phyloP scores from a whole-genome alignment of 345 rosid genomes.

The Zanthoxylum bungeanum region DNA sequence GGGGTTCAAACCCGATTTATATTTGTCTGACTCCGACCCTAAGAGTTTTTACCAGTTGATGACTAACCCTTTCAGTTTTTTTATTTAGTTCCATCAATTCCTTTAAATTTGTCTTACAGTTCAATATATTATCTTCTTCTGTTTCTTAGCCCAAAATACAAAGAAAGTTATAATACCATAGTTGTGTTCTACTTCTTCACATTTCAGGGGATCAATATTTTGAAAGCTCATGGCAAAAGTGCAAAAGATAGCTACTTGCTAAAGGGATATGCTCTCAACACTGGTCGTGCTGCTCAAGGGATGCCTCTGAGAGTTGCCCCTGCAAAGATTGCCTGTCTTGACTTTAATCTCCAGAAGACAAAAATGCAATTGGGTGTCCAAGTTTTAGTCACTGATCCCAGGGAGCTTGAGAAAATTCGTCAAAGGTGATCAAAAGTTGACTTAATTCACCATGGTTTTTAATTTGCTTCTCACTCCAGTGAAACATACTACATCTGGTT shows the following conservation, averaged over 20 bases:
- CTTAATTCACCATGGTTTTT: background rate
- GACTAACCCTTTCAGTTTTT: no score
- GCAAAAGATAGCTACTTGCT: constrained; percentile 86
- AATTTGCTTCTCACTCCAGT: background rate
- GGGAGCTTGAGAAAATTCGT: constrained; percentile 97
- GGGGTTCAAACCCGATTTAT: no score
- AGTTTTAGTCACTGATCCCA: constrained; percentile 87
- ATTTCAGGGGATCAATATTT: constrained; percentile 72
- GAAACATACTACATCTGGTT: background rate
- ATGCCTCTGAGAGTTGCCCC: constrained; percentile 90
- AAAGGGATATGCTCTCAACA: constrained; percentile 89
- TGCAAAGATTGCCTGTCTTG: constrained; percentile 92
- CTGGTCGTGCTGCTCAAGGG: constrained; percentile 98
- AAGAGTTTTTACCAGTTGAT: no score
- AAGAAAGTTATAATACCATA: background rate
- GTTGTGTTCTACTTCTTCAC: constrained; percentile 14
- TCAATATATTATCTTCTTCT: no score
- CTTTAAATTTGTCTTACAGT: no score
- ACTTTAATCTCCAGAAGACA: constrained; percentile 93
- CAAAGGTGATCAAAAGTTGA: constrained; percentile 49
- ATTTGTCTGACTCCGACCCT: no score
- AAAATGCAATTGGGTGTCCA: constrained; percentile 98
- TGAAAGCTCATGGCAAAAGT: constrained; percentile 96
- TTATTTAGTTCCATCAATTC: no score
- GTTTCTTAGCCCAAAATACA: no score